Evolutionary conservation across 2,329 filamentous ascomycete species (phyloP), one percentile per base, ranked within the genome.

Genomic region (Lojkania enalia): DNA sequence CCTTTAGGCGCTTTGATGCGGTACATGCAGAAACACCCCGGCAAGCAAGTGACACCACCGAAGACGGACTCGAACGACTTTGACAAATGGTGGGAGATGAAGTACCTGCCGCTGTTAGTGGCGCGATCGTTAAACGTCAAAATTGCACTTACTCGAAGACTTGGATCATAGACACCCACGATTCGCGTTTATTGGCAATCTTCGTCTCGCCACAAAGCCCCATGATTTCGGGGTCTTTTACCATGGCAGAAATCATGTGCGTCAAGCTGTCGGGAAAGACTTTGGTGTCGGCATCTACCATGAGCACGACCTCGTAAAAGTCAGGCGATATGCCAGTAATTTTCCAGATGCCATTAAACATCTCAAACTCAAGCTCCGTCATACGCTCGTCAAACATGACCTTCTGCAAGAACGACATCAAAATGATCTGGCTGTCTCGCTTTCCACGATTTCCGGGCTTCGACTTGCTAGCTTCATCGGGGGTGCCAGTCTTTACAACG

Each of bases 351-450:
- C 94, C 94, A 68, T 97, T 99, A 78, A 99, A 99, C 88, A 99
- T 97, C 68, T 99, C 94, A 65, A 90, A 99, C 71, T 99, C 94
- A 40, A 99, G 85, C 71, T 99, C 92, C 14, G 95, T 99, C 94
- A 99, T 99, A 51, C 94, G 88, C 74, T 99, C 95, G 69, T 99
- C 94, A 63, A 99, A 99, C 94, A 99, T 99, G 66, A 99, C 94
- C 76, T 99, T 99, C 69, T 99, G 94, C 58, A 99, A 76, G 80
- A 99, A 99, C 4, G 91, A 96, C 94, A 99, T 99, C 56, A 99
- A 80, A 59, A 99, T 94, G 64, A 99, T 96, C 71, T 99, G 94
- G 76, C 90, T 96, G 79, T 99, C 94, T 68, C 94, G 89, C 79
- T 99, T 99, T 72, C 94, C 95, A 73, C 94, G 84, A 74, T 99